These are phyloP conservation scores for Pythium pectinolyticum DNA, from an alignment of 352 stramenopile genomes.

Conservation along the genomic window DNA sequence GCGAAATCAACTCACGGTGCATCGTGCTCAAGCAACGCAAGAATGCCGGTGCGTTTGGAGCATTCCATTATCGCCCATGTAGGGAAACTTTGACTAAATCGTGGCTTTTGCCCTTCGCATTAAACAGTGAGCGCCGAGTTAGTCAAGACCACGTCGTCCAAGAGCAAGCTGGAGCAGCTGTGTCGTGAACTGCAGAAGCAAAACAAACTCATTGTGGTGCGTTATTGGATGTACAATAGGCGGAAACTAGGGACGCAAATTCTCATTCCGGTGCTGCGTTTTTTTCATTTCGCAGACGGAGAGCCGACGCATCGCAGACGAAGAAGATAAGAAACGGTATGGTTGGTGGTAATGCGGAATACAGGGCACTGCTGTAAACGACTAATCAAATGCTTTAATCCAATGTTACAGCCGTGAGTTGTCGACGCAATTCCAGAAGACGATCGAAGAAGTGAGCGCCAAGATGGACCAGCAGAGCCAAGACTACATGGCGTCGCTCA, in stretches of 20 bases:
- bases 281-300: conserved; percentile 35
- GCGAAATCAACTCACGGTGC: conserved; percentile 77
- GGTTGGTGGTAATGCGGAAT: not conserved
- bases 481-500: conserved; percentile 80
- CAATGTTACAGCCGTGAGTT: conserved; percentile 52
- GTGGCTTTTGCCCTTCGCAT: no score
- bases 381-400: no score
- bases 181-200: conserved; percentile 87
- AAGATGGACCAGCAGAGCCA: conserved; percentile 88
- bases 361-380: no score
- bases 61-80: conserved; percentile 1
- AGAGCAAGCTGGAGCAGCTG: conserved; percentile 79
- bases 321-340: conserved; percentile 83
- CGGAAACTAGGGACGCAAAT: not conserved
- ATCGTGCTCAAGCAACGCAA: conserved; percentile 81
- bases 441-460: conserved; percentile 85
- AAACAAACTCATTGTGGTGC: conserved; percentile 83
- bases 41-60: conserved; percentile 34
- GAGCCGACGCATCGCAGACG: conserved; percentile 79
- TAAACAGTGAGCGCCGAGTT: conserved; percentile 67
- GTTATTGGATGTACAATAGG: not conserved
- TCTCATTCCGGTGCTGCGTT: not conserved
- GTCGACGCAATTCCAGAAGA: conserved; percentile 81
- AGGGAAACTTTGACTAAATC: no score
- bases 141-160: conserved; percentile 60